Base-by-base conservation (phyloP, 78 protist species). In the Capsaspora owczarzaki region DNA sequence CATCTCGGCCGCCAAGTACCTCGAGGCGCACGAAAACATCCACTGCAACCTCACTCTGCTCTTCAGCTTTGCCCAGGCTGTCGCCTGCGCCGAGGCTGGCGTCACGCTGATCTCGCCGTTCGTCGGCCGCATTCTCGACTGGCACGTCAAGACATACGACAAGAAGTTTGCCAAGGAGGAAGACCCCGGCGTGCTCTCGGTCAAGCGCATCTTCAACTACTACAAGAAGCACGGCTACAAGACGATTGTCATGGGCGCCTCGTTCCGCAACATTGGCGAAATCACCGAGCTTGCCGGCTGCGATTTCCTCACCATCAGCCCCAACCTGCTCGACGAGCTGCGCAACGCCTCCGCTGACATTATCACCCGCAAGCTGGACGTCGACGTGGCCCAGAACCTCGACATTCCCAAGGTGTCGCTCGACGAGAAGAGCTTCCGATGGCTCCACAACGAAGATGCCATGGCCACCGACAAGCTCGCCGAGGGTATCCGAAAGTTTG, bases 181-280 rank as follows among this genome's bases (percentile, higher is more conserved):
- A 42, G 98, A 96, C 68, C 98, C 98, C 46, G 98, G 98, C 33
- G 97, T 95, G 0, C 6, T 86, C 63, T 74, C 89, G 23, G 98
- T 94, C 31, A 46, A 78, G 40, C 25, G 27, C 40, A 94, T 96
- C 85, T 96, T 74, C 89, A 71, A 80, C 78, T 94, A 91, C 93
- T 93, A 88, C 95, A 96, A 94, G 90, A 85, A 85, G 79, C 81
- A 85, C 84, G 96, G 93, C 43, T 88, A 89, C 92, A 76, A 82
- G 82, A 96, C 98, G 23, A 82, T 80, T 2, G 96, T 94, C 75
- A 96, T 94, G 98, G 98, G 97, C 38, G 98, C 98, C 5, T 82
- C 91, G 27, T 96, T 96, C 92, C 81, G 98, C 46, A 88, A 83
- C 74, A 84, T 68, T 35, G 96, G 88, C 40, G 92, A 93, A 88